phyloP scores from a whole-genome alignment of 352 stramenopile species.

The Globisporangium ultimum region DNA sequence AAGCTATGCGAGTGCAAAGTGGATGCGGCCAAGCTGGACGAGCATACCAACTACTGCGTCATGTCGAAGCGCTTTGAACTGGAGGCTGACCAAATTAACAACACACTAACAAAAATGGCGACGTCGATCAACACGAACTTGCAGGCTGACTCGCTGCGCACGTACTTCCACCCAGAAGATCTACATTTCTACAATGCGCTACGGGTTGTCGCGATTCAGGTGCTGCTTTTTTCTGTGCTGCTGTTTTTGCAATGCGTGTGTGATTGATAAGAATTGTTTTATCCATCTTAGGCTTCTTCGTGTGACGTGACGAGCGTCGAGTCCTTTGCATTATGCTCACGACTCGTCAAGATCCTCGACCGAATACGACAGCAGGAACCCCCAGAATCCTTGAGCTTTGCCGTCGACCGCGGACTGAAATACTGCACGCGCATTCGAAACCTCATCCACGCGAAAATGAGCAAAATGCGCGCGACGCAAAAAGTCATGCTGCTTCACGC shows the following conservation, averaged over 20 bases:
- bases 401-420: constrained; percentile 47
- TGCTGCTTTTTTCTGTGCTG: constrained; percentile 11
- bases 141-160: constrained; percentile 26
- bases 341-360: constrained; percentile 78
- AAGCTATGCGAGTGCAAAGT: constrained; percentile 81
- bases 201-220: constrained; percentile 59
- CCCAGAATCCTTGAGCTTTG: constrained; percentile 35
- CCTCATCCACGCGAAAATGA: constrained; percentile 86
- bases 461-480: constrained; percentile 78
- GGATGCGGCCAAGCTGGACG: constrained; percentile 55
- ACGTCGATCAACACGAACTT: constrained; percentile 60
- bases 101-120: constrained; percentile 46
- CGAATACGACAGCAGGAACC: constrained; percentile 56
- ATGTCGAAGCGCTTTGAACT: constrained; percentile 75
- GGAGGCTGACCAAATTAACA: constrained; percentile 77
- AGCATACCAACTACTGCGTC: constrained; percentile 80
- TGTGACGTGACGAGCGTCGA: constrained; percentile 76
- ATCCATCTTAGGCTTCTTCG: constrained; percentile 36
- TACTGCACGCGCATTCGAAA: constrained; percentile 59
- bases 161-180: constrained; percentile 49
- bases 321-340: constrained; percentile 70
- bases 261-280: not conserved
- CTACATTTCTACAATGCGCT: constrained; percentile 74
- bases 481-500: constrained; percentile 71
- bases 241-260: constrained; percentile 1